Base-by-base conservation (phyloP, 768 basidiomycete species). In the Floccularia luteovirens region DNA sequence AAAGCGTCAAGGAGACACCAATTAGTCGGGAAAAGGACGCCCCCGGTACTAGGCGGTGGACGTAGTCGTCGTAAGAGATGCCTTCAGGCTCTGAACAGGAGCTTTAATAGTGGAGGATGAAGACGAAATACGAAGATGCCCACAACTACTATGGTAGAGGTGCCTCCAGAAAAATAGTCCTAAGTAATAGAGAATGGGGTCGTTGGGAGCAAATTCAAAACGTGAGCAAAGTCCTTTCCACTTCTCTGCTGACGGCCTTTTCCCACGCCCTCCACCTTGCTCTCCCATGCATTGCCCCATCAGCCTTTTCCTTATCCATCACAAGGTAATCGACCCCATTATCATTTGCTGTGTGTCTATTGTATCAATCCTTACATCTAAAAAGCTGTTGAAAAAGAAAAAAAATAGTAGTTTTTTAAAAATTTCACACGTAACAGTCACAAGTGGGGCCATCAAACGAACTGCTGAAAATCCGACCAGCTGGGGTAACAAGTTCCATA, bases 61-160 rank as follows among this genome's bases (percentile, higher is more conserved):
- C 47, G 54, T 53, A 52, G 52, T 48, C 58, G 64, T 66, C 64
- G 69, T 67, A 57, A 69, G 36, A 31, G 36, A 46, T 27, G 41
- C 38, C 36, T 46, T 44, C 42, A 24, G 36, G 42, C 23, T 16
- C 41, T 44, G 45, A 48, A 27, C 10, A 24, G 10, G 10, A 16
- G 52, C 46, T 51, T 57, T 51, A 57, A 47, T 49, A 51, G 55
- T 52, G 55, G 60, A 58, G 25, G 45, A 35, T 55, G 56, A 50
- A 44, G 59, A 56, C 51, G 52, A 60, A 62, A 55, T 62, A 62
- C n/a, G n/a, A 58, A 58, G 57, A 48, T 64, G 63, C 65, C 72
- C 72, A 69, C 60, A 59, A 70, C 69, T 68, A 69, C 65, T 70
- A 70, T 62, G 61, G 67, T 71, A 70, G 32, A 34, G 64, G 50